Evolutionary conservation across 139 green algal genomes (phyloP).

Genomic region (Micractinium sp.): DNA sequence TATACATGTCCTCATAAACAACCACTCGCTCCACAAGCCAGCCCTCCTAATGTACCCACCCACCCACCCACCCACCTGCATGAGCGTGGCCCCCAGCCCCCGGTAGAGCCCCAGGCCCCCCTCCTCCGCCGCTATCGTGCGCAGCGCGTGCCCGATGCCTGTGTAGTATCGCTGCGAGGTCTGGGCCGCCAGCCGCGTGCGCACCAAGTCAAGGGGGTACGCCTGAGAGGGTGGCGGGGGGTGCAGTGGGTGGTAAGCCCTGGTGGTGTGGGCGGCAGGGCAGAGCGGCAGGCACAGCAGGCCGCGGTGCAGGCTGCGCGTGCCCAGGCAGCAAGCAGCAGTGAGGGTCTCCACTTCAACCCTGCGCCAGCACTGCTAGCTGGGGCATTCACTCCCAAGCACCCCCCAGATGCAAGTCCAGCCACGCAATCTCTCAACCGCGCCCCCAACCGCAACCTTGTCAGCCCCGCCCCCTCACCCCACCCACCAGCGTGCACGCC

Average conservation of each 20-base stretch:
- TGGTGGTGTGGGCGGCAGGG: too few relatives aligned
- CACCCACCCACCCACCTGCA: slow-evolving; percentile 65
- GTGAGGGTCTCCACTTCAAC: too few relatives aligned
- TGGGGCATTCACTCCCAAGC: too few relatives aligned
- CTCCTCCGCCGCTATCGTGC: slow-evolving; percentile 82
- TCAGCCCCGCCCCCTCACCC: not conserved
- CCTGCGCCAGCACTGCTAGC: too few relatives aligned
- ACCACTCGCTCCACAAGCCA: too few relatives aligned
- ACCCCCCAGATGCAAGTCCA: too few relatives aligned
- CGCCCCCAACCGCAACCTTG: not conserved
- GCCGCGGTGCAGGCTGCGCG: too few relatives aligned
- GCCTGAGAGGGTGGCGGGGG: too few relatives aligned
- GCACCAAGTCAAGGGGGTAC: slow-evolving; percentile 94
- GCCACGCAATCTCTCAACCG: not conserved
- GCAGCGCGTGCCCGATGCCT: slow-evolving; percentile 74
- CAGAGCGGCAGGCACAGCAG: too few relatives aligned
- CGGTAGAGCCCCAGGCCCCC: slow-evolving; percentile 88
- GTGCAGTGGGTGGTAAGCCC: too few relatives aligned
- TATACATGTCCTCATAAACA: too few relatives aligned
- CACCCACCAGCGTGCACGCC: slow-evolving; percentile 83
- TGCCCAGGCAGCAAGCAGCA: too few relatives aligned
- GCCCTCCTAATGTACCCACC: not conserved
- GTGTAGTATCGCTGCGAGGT: slow-evolving; percentile 65
- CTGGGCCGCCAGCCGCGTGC: slow-evolving; percentile 88
- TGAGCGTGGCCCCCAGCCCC: slow-evolving; percentile 90